Evolutionary conservation across 441 rosid species (phyloP), one percentile per base, ranked within the genome.

Genomic region (Capsella rubella): DNA sequence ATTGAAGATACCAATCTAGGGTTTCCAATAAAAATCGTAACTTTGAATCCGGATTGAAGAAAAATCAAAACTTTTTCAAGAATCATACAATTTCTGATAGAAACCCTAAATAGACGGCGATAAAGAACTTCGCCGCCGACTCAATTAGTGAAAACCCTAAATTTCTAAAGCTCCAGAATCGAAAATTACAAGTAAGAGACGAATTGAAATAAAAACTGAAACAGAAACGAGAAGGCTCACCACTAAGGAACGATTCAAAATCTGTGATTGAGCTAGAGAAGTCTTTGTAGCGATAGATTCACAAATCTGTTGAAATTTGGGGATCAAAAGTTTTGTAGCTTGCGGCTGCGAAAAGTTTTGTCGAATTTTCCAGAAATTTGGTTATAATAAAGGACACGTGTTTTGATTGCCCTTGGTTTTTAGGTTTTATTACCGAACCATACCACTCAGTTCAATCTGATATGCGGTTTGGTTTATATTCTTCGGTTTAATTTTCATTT

Each of bases 261-360:
- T 56, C 40, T 32, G 58, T 34, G n/a, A 46, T 45, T 3, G 46
- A 69, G 72, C 58, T 28, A 27, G n/a, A 42, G 34, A 71, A 27
- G 39, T 2, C 18, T 61, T 61, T 1, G 28, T 55, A 15, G 51
- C 27, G 59, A 47, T 46, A 47, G 51, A 46, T 65, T 64, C 15
- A 21, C 4, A 46, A 55, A 45, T 35, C 18, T 53, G 18, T 43
- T 63, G 50, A 16, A 21, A 9, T 54, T 64, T 13, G 13, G 35
- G 56, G 64, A 63, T 43, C 56, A 64, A 64, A 29, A 65, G 25
- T 21, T 64, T 46, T 55, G 8, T 3, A 54, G 77, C 63, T 62
- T 64, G 71, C 77, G 77, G 71, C 77, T 65, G 71, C 71, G 27
- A 64, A 50, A 63, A 34, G 1, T n/a, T 6, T 4, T 64, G 15